Evolutionary conservation across 2,329 filamentous ascomycete species (phyloP), one percentile per base, ranked within the genome.

Genomic region (Arthrobotrys sphaeroides): DNA sequence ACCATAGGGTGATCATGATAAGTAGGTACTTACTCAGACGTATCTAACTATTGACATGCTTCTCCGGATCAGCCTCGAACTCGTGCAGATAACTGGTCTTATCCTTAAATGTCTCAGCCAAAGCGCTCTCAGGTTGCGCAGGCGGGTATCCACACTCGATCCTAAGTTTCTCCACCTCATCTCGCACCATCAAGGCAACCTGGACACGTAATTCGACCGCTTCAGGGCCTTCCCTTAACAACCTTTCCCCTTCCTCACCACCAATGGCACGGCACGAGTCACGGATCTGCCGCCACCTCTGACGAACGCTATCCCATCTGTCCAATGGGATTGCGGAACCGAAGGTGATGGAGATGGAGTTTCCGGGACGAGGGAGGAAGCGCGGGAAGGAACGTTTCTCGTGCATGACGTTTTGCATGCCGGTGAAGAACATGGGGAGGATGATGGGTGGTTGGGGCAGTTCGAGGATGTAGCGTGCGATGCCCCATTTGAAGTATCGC

Each of bases 401-500:
- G 80, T 92, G 87, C 94, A 98, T 97, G 78, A 97, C 86, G 73
- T 90, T 84, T 81, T 97, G 91, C 13, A 91, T 91, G 26, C 95
- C 95, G 80, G 97, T 92, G 57, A 98, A 90, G 85, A 96, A 99
- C 83, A 99, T 94, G 45, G 95, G 93, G 36, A 99, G 87, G 18
- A 99, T 87, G 78, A 96, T 92, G 0, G 95, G 95, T 77, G 91
- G 90, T 2, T 93, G 92, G 55, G 94, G 91, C 51, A 90, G 88
- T 83, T 99, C 95, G 51, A 99, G 88, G 70, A 99, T 95, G 70
- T 98, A 86, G 1, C 95, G 89, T 5, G 94, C 93, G 1, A 98
- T 86, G 0, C 95, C 95, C 95, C 95, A 99, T 84, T 97, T 97
- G 88, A 98, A 98, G 84, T 99, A 99, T 28, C 95, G 91, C 86